A percentile compares a stretch with the other conserved stretches of the same genome.
Conservation (phyloP, 106 monocot genomes). For the Posidonia australis region DNA sequence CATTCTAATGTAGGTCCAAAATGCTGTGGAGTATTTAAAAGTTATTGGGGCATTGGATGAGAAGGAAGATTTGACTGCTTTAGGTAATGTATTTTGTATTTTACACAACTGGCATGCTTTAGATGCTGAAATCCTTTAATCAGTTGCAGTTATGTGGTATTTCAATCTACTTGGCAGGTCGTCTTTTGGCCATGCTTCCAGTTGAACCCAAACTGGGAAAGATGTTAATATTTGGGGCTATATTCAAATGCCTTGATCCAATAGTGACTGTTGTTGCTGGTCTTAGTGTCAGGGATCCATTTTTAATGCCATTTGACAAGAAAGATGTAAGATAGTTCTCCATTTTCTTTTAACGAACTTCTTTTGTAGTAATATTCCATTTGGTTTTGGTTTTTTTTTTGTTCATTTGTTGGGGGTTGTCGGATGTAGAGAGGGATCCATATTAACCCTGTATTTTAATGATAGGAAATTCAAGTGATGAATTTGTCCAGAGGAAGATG, state of each 20-base stretch:
- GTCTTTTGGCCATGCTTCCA: conserved; percentile 80
- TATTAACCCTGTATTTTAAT: too few species aligned
- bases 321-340: conserved; percentile 63
- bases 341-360: neutral
- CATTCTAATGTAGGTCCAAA: conserved; percentile 67
- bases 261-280: conserved; percentile 95
- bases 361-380: too few species aligned
- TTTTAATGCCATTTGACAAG: conserved; percentile 93
- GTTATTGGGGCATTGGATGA: conserved; percentile 94
- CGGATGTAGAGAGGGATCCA: too few species aligned
- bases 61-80: conserved; percentile 72
- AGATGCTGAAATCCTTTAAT: neutral
- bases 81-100: conserved; percentile 38
- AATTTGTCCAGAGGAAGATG: too few species aligned
- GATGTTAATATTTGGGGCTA: conserved; percentile 93
- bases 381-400: too few species aligned
- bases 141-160: conserved; percentile 7
- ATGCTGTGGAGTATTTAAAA: conserved; percentile 97
- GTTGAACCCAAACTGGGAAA: conserved; percentile 98
- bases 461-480: too few species aligned
- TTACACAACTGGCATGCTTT: neutral
- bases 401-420: too few species aligned
- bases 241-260: conserved; percentile 94
- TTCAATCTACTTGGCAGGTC: conserved; percentile 35
- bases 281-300: conserved; percentile 93